Evolutionary conservation across 495 filamentous ascomycete species (phyloP).

Genomic region (Clavariopsis aquatica): DNA sequence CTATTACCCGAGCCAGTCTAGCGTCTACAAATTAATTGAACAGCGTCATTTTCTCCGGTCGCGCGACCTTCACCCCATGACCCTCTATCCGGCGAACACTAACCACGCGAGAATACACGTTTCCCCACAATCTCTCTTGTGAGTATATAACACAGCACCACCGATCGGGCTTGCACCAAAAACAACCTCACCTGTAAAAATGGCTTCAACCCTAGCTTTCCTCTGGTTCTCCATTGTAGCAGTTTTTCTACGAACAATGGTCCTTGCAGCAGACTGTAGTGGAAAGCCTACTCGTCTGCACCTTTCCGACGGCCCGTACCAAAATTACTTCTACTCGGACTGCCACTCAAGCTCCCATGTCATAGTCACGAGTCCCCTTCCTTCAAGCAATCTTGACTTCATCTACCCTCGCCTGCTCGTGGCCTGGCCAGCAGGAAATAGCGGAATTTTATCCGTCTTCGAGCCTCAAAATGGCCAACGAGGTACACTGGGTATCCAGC

Average conservation of each 20-base stretch:
- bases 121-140: background rate
- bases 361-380: constrained; percentile 57
- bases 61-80: background rate
- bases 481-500: constrained; percentile 54
- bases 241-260: background rate
- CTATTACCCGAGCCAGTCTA: background rate
- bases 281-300: constrained; percentile 34
- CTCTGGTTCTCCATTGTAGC: background rate
- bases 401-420: constrained; percentile 60
- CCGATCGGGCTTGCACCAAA: background rate
- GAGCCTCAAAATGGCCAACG: constrained; percentile 55
- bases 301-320: constrained; percentile 53
- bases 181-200: background rate
- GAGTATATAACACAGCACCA: background rate
- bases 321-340: constrained; percentile 62
- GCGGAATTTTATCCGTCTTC: constrained; percentile 59
- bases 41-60: constrained; percentile 1
- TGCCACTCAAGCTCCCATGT: constrained; percentile 60
- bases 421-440: constrained; percentile 68
- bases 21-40: background rate
- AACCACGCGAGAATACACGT: background rate
- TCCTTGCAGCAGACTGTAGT: constrained; percentile 1
- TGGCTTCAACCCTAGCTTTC: background rate
- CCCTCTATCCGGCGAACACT: background rate
- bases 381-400: constrained; percentile 55